Base-by-base conservation (phyloP, 257 asterid genomes). In the Agastache rugosa region DNA sequence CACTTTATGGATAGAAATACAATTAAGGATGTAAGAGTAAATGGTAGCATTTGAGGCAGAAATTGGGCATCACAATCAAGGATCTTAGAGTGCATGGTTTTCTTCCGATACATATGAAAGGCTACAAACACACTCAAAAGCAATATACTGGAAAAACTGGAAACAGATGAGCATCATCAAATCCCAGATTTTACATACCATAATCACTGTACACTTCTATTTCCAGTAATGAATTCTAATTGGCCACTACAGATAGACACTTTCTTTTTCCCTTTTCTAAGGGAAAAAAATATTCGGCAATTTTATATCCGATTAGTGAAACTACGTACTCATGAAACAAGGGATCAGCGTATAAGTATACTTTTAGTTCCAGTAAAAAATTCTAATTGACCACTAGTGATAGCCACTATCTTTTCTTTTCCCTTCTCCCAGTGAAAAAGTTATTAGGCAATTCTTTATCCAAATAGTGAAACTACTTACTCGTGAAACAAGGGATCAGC, bases 401-500 rank as follows among this genome's bases (percentile, higher is more conserved):
- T 39, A 27, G 59, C 47, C 25, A 60, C 67, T 29, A 9, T 39
- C 12, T 39, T 39, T 22, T 47, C 53, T 47, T 54, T 48, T 41
- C 34, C 6, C 37, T 11, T 74, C 45, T 17, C 20, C 25, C 11
- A 64, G 31, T 16, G 41, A 73, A 27, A 51, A 48, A 41, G 56
- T 8, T 20, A n/a, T 9, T 6, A 54, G 51, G 67, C 29, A 37
- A 69, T 54, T 54, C 47, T 44, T 51, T 45, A 42, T 65, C 64
- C 2, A 73, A 47, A 68, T 34, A 70, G 71, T 59, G 27, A 60
- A 25, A 79, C 44, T 39, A 79, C 99, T 89, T 84, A 95, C 99
- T 89, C 89, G 23, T 95, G 99, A 84, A 95, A 95, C 61, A 88
- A 82, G 79, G 93, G 86, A 83, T 95, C 97, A 2, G 87, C 97